Percentiles rank a stretch among this genome's conserved stretches.
Evolutionary conservation across 352 stramenopile genomes (phyloP).

Genomic region (Peronospora tabacina): DNA sequence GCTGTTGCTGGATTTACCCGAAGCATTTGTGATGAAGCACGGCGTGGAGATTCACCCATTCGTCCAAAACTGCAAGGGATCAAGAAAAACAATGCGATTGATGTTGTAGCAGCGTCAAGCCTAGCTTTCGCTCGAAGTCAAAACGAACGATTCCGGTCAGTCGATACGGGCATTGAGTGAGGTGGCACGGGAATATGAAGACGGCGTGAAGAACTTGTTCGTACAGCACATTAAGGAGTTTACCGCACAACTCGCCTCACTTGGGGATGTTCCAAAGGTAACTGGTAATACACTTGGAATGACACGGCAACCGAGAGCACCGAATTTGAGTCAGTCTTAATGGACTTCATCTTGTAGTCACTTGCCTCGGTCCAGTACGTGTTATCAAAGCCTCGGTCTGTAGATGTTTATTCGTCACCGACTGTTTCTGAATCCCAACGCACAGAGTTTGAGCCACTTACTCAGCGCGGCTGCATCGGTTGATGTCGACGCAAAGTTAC

Average conservation of each 20-base stretch:
- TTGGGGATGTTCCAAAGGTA: conserved; percentile 38
- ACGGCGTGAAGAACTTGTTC: conserved; percentile 47
- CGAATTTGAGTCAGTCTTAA: conserved; percentile 14
- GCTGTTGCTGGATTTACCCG: conserved; percentile 50
- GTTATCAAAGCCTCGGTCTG: conserved; percentile 20
- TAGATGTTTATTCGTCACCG: conserved; percentile 20
- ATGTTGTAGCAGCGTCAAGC: conserved; percentile 15
- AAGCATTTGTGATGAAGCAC: conserved; percentile 60
- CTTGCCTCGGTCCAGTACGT: conserved; percentile 30
- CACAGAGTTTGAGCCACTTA: conserved; percentile 10
- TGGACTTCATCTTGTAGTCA: conserved; percentile 9
- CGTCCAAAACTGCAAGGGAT: conserved; percentile 47
- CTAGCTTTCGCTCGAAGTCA: conserved; percentile 15
- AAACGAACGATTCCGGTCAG: conserved; percentile 6
- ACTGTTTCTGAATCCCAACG: conserved; percentile 4
- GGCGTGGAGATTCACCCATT: conserved; percentile 58
- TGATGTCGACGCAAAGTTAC: conserved; percentile 41
- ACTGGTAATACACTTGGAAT: neutral
- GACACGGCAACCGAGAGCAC: conserved; percentile 6
- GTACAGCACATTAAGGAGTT: conserved; percentile 50
- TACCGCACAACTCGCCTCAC: conserved; percentile 43
- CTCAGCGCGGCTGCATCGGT: conserved; percentile 18
- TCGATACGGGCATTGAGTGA: conserved; percentile 22
- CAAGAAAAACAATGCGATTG: conserved; percentile 44
- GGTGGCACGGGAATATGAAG: conserved; percentile 40